phyloP scores from a whole-genome alignment of 2,329 filamentous ascomycete genomes.

The Ophiostoma ips region DNA sequence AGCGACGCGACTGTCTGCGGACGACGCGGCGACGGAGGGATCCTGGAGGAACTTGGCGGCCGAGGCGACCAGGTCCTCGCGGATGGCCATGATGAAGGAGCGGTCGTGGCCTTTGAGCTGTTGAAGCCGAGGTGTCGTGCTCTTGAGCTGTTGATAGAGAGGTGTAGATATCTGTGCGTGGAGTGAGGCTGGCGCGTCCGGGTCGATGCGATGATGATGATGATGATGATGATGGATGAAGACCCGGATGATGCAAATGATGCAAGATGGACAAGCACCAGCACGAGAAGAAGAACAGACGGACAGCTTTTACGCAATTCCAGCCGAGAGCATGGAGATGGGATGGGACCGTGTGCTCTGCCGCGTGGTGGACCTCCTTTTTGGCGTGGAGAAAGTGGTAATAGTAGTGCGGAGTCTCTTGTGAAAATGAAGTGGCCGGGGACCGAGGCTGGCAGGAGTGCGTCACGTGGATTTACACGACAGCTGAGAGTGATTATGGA shows the following conservation, averaged over 20 bases:
- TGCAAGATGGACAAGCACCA: background rate
- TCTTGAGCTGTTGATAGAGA: background rate
- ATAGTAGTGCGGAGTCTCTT: background rate
- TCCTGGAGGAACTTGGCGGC: slow-evolving; percentile 83
- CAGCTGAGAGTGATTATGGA: background rate
- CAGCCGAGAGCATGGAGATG: background rate
- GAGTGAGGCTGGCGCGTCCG: background rate
- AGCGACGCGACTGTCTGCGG: slow-evolving; percentile 82
- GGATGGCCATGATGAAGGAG: slow-evolving; percentile 60
- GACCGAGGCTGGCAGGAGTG: slow-evolving; percentile 17
- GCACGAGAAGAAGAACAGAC: background rate
- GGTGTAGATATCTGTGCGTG: background rate
- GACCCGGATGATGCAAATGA: background rate
- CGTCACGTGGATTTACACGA: slow-evolving; percentile 9
- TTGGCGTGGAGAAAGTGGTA: slow-evolving; percentile 2
- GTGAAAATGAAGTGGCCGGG: slow-evolving; percentile 16
- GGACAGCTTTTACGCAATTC: background rate
- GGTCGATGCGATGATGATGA: background rate
- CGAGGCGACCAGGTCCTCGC: slow-evolving; percentile 82
- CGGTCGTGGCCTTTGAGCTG: no score
- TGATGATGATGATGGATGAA: background rate
- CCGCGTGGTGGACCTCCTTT: slow-evolving; percentile 3
- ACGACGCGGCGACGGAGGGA: slow-evolving; percentile 74
- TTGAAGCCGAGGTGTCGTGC: no score
- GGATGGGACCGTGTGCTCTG: background rate